A percentile compares a stretch with the other conserved stretches of the same genome.
These are phyloP conservation scores for Agaricales sp. DNA, from an alignment of 1,284 basidiomycete genomes.

Conservation along the genomic window DNA sequence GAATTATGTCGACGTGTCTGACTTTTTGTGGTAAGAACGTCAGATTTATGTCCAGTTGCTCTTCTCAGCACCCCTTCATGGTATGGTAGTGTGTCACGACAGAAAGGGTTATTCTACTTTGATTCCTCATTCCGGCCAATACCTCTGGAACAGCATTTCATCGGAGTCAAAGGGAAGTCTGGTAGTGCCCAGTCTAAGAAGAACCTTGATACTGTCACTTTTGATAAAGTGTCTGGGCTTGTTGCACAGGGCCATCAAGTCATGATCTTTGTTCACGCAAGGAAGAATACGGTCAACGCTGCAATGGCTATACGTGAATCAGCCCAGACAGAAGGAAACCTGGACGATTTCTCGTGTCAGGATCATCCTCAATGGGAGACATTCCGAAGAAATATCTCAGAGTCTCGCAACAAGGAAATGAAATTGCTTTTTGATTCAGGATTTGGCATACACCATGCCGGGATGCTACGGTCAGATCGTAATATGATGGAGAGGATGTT, in stretches of 20 bases:
- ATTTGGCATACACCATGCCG: slow-evolving; percentile 98
- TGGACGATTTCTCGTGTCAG: slow-evolving; percentile 73
- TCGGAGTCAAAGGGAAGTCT: slow-evolving; percentile 91
- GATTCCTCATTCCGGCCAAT: slow-evolving; percentile 97
- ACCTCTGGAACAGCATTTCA: slow-evolving; percentile 95
- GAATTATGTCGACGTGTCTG: slow-evolving; percentile 95
- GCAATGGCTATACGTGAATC: slow-evolving; percentile 82
- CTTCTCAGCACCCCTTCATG: slow-evolving; percentile 6
- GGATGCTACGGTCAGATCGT: slow-evolving; percentile 92
- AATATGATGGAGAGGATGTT: slow-evolving; percentile 97
- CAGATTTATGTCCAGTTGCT: slow-evolving; percentile 1
- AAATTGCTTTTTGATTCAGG: slow-evolving; percentile 88
- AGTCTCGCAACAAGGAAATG: slow-evolving; percentile 93
- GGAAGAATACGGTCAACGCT: slow-evolving; percentile 97
- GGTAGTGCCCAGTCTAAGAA: slow-evolving; percentile 67
- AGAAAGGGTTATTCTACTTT: slow-evolving; percentile 96
- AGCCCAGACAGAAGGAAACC: slow-evolving; percentile 61
- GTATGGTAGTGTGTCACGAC: slow-evolving; percentile 65
- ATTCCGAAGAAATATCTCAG: slow-evolving; percentile 72
- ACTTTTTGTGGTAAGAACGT: slow-evolving; percentile 71
- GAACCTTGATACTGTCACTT: slow-evolving; percentile 87
- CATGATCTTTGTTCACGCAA: slow-evolving; percentile 99
- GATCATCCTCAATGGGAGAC: slow-evolving; percentile 70
- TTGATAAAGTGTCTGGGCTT: slow-evolving; percentile 82
- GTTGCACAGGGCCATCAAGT: slow-evolving; percentile 91